phyloP scores from a whole-genome alignment of 768 basidiomycete genomes.

The Cytidiella melzeri region DNA sequence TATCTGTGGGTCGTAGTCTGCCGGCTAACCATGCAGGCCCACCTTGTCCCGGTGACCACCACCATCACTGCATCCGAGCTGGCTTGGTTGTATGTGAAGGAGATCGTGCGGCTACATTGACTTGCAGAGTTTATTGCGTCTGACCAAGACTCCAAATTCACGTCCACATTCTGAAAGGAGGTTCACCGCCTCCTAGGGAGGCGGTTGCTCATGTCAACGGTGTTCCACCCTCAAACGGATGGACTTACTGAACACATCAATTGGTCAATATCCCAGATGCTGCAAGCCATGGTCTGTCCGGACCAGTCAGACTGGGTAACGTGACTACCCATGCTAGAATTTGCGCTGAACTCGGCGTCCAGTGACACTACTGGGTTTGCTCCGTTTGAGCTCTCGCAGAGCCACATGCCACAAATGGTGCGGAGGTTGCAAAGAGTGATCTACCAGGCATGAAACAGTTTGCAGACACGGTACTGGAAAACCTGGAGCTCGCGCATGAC shows the following conservation, averaged over 20 bases:
- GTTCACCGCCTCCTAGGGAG: conserved; percentile 11
- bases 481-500: conserved; percentile 30
- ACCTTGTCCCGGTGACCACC: conserved; percentile 13
- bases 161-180: conserved; percentile 27
- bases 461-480: conserved; percentile 14
- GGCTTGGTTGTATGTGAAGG: conserved; percentile 12
- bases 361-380: conserved; percentile 30
- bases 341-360: conserved; percentile 31
- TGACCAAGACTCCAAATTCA: conserved; percentile 31
- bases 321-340: conserved; percentile 28
- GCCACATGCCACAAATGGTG: conserved; percentile 15
- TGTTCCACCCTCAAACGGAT: conserved; percentile 27
- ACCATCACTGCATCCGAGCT: conserved; percentile 14
- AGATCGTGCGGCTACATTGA: conserved; percentile 21
- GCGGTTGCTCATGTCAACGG: conserved; percentile 19
- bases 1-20: conserved; percentile 23
- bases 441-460: conserved; percentile 21
- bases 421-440: too few relatives aligned
- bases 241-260: conserved; percentile 15
- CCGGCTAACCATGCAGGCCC: conserved; percentile 18
- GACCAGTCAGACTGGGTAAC: conserved; percentile 27
- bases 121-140: conserved; percentile 20
- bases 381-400: conserved; percentile 25
- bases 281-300: background rate
- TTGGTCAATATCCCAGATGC: conserved; percentile 15